Evolutionary conservation across 495 filamentous ascomycete genomes (phyloP), one percentile per base, ranked within the genome.

Genomic region (Neurospora sp.): DNA sequence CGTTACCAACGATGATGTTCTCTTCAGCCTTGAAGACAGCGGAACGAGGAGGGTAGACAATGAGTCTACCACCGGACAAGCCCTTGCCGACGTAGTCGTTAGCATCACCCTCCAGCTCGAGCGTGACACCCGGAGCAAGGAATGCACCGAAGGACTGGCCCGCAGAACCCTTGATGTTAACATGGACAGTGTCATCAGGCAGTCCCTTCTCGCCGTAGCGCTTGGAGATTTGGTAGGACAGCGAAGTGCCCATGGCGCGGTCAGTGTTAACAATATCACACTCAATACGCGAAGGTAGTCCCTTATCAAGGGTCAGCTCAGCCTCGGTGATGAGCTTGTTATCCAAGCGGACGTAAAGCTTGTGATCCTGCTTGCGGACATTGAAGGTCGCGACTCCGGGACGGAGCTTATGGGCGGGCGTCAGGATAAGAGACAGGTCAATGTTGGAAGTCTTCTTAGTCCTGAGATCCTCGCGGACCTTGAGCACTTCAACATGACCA

Each of bases 51-150:
- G 96, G 96, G 80, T 99, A 99, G 80, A 99, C 89, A 80, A 98
- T 97, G 71, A 99, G 88, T 72, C 96, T 92, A 75, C 96, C 96
- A 79, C 96, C 96, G 70, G 96, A 98, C 46, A 99, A 85, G 79
- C 95, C 94, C 87, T 99, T 99, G 76, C 96, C 96, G 69, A 99
- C 94, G 78, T 98, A 99, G 82, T 99, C 96, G 79, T 99, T 99
- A 77, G 94, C 86, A 81, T 99, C 96, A 81, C 96, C 96, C 84
- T 99, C 96, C 41, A 99, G 90, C 84, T 99, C 96, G 38, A 99
- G 86, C 1, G 96, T 99, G 44, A 98, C 90, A 85, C 96, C 96
- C 72, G 94, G 93, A 35, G 96, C 96, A 72, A 98, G 89, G 88
- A 92, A 97, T 48, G 94, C 94, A 81, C 96, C 96, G 80, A 99